phyloP scores from a whole-genome alignment of 108 stramenopile genomes.

The Cyclostephanos tholiformis region DNA sequence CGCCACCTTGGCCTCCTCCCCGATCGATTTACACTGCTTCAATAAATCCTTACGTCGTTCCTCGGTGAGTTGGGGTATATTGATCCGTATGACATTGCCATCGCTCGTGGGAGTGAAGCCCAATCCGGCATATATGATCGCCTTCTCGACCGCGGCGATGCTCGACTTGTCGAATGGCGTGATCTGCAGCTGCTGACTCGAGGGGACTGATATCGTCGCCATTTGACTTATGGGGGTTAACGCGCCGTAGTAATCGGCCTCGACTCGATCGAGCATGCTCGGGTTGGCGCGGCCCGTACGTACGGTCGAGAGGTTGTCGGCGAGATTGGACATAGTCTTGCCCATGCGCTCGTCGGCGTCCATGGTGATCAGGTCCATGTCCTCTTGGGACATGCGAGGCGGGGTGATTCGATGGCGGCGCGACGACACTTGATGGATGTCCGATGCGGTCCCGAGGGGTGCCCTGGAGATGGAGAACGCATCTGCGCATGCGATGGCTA shows the following conservation, averaged over 20 bases:
- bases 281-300: slow-evolving; percentile 93
- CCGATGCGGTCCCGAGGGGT: slow-evolving; percentile 1
- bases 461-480: slow-evolving; percentile 31
- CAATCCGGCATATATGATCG: slow-evolving; percentile 87
- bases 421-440: neutral
- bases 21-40: slow-evolving; percentile 92
- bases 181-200: slow-evolving; percentile 87
- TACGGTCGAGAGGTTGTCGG: slow-evolving; percentile 74
- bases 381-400: slow-evolving; percentile 45
- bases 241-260: slow-evolving; percentile 90
- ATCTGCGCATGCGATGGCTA: slow-evolving; percentile 1
- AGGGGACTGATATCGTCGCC: slow-evolving; percentile 85
- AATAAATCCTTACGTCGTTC: slow-evolving; percentile 94
- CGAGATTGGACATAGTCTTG: slow-evolving; percentile 81
- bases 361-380: slow-evolving; percentile 50
- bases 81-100: slow-evolving; percentile 89
- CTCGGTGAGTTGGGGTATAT: slow-evolving; percentile 93
- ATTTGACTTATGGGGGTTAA: slow-evolving; percentile 92
- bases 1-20: slow-evolving; percentile 94
- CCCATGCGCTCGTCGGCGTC: slow-evolving; percentile 86
- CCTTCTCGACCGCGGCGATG: slow-evolving; percentile 79
- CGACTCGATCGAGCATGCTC: slow-evolving; percentile 88
- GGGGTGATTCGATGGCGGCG: slow-evolving; percentile 1
- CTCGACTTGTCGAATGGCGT: slow-evolving; percentile 86
- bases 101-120: slow-evolving; percentile 92